These are phyloP conservation scores for Rickenella mellea DNA, from an alignment of 768 basidiomycete genomes.

Conservation along the genomic window DNA sequence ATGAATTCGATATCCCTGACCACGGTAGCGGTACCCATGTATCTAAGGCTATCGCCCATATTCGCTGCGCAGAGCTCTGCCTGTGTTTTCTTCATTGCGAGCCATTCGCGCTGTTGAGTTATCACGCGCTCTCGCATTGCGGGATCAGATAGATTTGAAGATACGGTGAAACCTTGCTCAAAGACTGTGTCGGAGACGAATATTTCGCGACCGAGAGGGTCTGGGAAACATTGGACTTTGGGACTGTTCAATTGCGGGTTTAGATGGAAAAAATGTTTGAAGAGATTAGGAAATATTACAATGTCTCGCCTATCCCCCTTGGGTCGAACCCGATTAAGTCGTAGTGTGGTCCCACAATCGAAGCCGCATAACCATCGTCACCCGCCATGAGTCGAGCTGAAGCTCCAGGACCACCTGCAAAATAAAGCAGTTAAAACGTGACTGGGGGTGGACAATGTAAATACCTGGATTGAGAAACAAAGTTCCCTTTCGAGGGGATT, in stretches of 20 bases:
- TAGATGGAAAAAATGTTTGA: background rate
- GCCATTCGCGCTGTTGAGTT: conserved; percentile 12
- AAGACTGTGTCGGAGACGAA: conserved; percentile 18
- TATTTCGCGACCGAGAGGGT: conserved; percentile 10
- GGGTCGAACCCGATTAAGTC: conserved; percentile 24
- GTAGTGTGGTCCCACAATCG: no score
- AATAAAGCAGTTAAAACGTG: no score
- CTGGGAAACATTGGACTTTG: conserved; percentile 15
- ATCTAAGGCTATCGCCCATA: conserved; percentile 18
- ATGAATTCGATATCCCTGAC: conserved; percentile 22
- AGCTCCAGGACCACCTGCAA: no score
- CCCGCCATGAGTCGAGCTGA: no score
- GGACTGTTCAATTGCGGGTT: conserved; percentile 12
- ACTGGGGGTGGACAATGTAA: conserved; percentile 14
- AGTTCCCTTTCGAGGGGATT: conserved; percentile 14
- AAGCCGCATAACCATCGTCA: no score
- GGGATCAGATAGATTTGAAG: conserved; percentile 12
- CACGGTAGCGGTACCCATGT: conserved; percentile 22
- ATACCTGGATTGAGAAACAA: conserved; percentile 23
- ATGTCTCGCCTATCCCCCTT: conserved; percentile 20
- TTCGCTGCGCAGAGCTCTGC: conserved; percentile 17
- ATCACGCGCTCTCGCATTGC: conserved; percentile 12
- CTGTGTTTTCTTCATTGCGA: conserved; percentile 14
- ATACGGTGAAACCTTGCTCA: conserved; percentile 14
- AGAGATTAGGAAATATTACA: conserved; percentile 9